Percentiles rank a stretch among this genome's conserved stretches.
These are phyloP conservation scores for Hypoxylon fragiforme DNA, from an alignment of 495 filamentous ascomycete genomes.

Conservation along the genomic window DNA sequence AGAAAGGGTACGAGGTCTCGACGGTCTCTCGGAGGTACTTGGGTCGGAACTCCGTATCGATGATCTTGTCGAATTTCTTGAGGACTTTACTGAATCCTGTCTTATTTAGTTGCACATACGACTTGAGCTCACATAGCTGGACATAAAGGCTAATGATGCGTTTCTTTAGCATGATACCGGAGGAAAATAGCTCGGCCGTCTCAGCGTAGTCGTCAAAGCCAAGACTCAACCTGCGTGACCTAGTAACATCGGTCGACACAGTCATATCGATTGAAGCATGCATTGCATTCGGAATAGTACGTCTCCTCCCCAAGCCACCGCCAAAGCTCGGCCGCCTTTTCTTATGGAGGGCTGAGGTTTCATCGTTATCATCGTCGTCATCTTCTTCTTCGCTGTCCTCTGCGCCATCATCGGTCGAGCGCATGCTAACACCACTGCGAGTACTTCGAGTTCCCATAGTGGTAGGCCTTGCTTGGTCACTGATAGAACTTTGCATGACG, in stretches of 20 bases:
- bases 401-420: conserved; percentile 52
- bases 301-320: conserved; percentile 41
- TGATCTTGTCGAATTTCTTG: conserved; percentile 98
- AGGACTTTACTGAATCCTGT: conserved; percentile 94
- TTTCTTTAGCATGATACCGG: conserved; percentile 87
- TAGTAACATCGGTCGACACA: conserved; percentile 54
- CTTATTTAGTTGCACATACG: conserved; percentile 92
- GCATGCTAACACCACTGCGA: conserved; percentile 44
- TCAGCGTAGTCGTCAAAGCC: conserved; percentile 76
- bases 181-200: conserved; percentile 73
- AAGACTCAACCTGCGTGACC: conserved; percentile 58
- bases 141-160: conserved; percentile 85
- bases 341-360: conserved; percentile 58
- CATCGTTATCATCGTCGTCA: conserved; percentile 61
- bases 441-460: conserved; percentile 31
- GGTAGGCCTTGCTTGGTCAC: conserved; percentile 47
- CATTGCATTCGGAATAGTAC: conserved; percentile 39
- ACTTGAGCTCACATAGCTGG: conserved; percentile 91
- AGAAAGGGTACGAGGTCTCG: conserved; percentile 75
- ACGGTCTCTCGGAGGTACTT: conserved; percentile 76
- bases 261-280: conserved; percentile 58
- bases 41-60: conserved; percentile 74
- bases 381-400: conserved; percentile 66
- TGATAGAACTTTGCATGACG: conserved; percentile 38
- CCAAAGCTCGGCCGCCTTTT: conserved; percentile 36